A percentile compares a stretch with the other conserved stretches of the same genome.
phyloP scores from a whole-genome alignment of 371 early-diverging fungal genomes.

The Rhizomucor pusillus region DNA sequence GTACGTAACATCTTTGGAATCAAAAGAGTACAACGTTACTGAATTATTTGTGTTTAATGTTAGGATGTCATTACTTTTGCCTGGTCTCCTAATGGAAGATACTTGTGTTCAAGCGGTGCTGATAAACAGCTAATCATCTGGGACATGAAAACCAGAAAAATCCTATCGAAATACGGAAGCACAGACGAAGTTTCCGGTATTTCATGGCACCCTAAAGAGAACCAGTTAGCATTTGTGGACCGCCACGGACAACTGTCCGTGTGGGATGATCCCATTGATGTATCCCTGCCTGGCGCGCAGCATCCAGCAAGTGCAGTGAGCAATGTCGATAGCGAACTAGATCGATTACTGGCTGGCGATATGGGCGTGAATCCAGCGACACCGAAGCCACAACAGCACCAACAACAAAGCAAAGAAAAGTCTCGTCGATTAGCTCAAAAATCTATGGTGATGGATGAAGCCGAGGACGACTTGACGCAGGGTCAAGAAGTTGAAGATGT shows the following conservation, averaged over 20 bases:
- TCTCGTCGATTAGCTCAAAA: too few species aligned
- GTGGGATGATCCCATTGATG: slow-evolving; percentile 17
- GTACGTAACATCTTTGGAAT: slow-evolving; percentile 10
- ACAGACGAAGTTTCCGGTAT: slow-evolving; percentile 29
- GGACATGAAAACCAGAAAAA: slow-evolving; percentile 28
- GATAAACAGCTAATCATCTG: slow-evolving; percentile 53
- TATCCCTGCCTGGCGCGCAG: neutral
- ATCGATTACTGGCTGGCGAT: slow-evolving; percentile 4
- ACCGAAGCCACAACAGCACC: too few species aligned
- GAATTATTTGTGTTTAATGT: neutral
- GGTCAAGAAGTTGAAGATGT: slow-evolving; percentile 10
- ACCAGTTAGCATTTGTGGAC: slow-evolving; percentile 46
- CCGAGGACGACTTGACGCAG: slow-evolving; percentile 8
- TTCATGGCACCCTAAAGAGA: slow-evolving; percentile 54
- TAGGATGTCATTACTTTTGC: slow-evolving; percentile 35
- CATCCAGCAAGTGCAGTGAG: slow-evolving; percentile 9
- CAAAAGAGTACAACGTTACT: neutral
- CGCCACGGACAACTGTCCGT: slow-evolving; percentile 8
- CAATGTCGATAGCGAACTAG: slow-evolving; percentile 6
- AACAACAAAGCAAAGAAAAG: too few species aligned
- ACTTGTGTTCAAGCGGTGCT: slow-evolving; percentile 42
- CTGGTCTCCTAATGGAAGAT: slow-evolving; percentile 65
- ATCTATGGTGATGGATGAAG: neutral
- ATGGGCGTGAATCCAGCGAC: too few species aligned
- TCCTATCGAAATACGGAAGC: slow-evolving; percentile 22